Conservation (phyloP, 148 eudicot genomes). For the Cornus suecica region DNA sequence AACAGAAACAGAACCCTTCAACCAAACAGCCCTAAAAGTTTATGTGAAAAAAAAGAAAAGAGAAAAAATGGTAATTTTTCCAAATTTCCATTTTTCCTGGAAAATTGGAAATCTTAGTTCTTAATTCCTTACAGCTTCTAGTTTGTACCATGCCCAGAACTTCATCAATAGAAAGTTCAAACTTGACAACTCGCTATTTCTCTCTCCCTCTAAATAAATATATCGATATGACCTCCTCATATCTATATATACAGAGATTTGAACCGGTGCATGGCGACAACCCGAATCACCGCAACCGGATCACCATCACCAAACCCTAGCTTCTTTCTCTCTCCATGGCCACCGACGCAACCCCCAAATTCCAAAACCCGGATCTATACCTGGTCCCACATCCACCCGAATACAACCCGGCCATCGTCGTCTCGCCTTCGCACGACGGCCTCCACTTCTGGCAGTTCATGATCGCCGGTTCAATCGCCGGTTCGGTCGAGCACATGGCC, state of each 20-base stretch:
- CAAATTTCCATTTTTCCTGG: too few relatives aligned
- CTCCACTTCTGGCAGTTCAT: slow-evolving; percentile 79
- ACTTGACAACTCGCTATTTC: not conserved
- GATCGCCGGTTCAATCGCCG: slow-evolving; percentile 90
- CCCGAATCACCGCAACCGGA: slow-evolving; percentile 3
- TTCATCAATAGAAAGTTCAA: not conserved
- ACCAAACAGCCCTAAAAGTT: too few relatives aligned
- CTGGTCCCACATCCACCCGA: slow-evolving; percentile 41
- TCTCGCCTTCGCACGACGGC: slow-evolving; percentile 57
- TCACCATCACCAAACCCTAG: not conserved
- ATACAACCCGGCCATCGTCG: slow-evolving; percentile 27
- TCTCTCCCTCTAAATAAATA: not conserved
- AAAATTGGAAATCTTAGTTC: too few relatives aligned
- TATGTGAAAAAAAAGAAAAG: too few relatives aligned
- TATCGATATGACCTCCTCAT: not conserved
- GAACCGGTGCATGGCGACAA: slow-evolving; percentile 7
- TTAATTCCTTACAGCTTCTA: too few relatives aligned
- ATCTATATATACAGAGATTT: not conserved
- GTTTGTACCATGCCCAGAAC: not conserved
- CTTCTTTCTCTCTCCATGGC: slow-evolving; percentile 28
- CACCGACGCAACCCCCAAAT: slow-evolving; percentile 48
- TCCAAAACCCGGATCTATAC: slow-evolving; percentile 53
- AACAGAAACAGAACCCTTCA: too few relatives aligned
- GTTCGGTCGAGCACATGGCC: slow-evolving; percentile 86
- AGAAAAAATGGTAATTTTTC: too few relatives aligned